Evolutionary conservation across 257 asterid species (phyloP), one percentile per base, ranked within the genome.

Genomic region (Dorcoceras hygrometricum): DNA sequence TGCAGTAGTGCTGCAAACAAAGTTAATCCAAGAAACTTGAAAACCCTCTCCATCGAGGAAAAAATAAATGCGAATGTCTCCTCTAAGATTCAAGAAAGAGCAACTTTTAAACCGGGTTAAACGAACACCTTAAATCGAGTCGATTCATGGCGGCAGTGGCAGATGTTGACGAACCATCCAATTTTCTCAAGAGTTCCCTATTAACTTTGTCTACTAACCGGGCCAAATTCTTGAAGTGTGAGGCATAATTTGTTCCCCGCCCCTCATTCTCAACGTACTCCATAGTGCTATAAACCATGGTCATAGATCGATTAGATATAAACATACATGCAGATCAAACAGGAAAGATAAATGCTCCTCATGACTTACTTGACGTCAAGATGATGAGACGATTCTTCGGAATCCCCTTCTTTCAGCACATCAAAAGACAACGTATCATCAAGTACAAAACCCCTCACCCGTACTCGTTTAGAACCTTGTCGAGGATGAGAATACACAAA

Each of bases 141-240:
- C 73, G 75, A 57, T 24, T 64, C 2, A 85, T 68, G 3, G 83
- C 63, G 46, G 69, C 59, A 20, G 79, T 65, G 9, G 75, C 14
- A 43, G 18, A 36, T 36, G 9, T 60, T 0, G 85, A 56, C 67
- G 83, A 70, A 60, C 67, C 82, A 57, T 50, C 26, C 68, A 83
- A 57, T 73, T 82, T 86, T 51, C 57, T 59, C 24, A 86, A 58
- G 23, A 90, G 57, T 16, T 77, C 78, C 53, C 73, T 66, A 55
- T 86, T 79, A 56, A 88, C 71, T 23, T 62, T 72, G 6, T 71
- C 79, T 8, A 85, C 84, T 73, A 88, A 85, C 72, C 81, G 88
- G 32, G 88, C 87, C 74, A 90, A 71, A 71, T 83, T 78, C 80
- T 90, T 90, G 81, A 75, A 90, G 74, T 87, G 91, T 2, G 86